Evolutionary conservation across 805 yeast species (phyloP).

Genomic region (Starmerella cellae): DNA sequence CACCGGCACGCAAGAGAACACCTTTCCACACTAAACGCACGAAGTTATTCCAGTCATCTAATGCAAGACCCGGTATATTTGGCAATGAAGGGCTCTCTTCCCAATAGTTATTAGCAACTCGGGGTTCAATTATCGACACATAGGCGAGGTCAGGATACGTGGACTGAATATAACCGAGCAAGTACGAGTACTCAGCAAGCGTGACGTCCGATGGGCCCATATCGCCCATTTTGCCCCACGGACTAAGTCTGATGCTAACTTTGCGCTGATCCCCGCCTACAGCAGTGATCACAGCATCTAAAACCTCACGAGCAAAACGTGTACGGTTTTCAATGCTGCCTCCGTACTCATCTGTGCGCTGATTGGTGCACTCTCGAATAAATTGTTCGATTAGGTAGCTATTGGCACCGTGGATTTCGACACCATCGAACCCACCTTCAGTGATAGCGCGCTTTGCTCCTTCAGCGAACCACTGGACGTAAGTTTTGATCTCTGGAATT

Average conservation of each 20-base stretch:
- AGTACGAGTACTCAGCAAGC: constrained; percentile 32
- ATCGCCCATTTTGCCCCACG: constrained; percentile 27
- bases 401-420: constrained; percentile 53
- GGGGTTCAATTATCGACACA: constrained; percentile 36
- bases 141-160: constrained; percentile 30
- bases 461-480: constrained; percentile 31
- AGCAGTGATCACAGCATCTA: constrained; percentile 38
- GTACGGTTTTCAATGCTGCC: constrained; percentile 46
- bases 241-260: constrained; percentile 31
- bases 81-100: constrained; percentile 1
- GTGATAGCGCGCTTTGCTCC: constrained; percentile 40
- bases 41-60: constrained; percentile 18
- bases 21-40: constrained; percentile 20
- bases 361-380: constrained; percentile 34
- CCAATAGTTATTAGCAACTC: constrained; percentile 22
- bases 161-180: constrained; percentile 30
- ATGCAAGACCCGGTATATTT: constrained; percentile 7
- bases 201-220: constrained; percentile 23
- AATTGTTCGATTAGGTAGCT: constrained; percentile 43
- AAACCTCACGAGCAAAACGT: constrained; percentile 37
- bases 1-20: constrained; percentile 18
- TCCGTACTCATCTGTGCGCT: constrained; percentile 48
- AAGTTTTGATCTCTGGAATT: constrained; percentile 32
- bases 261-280: constrained; percentile 34
- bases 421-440: constrained; percentile 45